Percentiles rank a stretch among this genome's conserved stretches.
Evolutionary conservation across 805 yeast genomes (phyloP).

Genomic region (Zygosaccharomyces rouxii): DNA sequence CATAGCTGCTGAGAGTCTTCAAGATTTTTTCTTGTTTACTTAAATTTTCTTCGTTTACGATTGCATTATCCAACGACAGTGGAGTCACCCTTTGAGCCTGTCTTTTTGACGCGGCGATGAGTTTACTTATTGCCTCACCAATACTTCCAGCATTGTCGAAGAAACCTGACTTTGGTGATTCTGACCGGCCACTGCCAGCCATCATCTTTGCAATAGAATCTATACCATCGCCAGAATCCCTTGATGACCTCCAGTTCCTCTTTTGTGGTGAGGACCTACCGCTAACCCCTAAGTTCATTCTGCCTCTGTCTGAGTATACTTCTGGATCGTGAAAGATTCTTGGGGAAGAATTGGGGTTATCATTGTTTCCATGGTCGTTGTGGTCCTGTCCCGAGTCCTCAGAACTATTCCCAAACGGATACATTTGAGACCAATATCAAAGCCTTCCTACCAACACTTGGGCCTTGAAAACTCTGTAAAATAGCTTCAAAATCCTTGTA

Average conservation of each 20-base stretch:
- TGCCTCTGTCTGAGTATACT: too few relatives aligned
- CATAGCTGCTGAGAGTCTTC: neutral
- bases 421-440: too few relatives aligned
- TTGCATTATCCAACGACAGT: neutral
- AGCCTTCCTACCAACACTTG: too few relatives aligned
- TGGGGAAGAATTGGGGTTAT: too few relatives aligned
- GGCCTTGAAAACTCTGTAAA: too few relatives aligned
- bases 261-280: neutral
- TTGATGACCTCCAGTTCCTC: neutral
- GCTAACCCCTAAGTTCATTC: neutral
- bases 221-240: neutral
- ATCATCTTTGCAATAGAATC: neutral
- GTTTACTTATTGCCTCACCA: conserved; percentile 2
- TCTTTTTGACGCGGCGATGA: conserved; percentile 1
- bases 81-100: conserved; percentile 7
- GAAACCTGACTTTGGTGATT: neutral
- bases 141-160: conserved; percentile 4
- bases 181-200: neutral
- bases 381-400: too few relatives aligned
- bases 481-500: too few relatives aligned
- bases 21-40: neutral
- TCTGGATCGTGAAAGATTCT: too few relatives aligned
- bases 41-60: neutral
- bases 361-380: too few relatives aligned
- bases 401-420: too few relatives aligned